Conservation (phyloP, 257 asterid genomes). For the Rhazya stricta region DNA sequence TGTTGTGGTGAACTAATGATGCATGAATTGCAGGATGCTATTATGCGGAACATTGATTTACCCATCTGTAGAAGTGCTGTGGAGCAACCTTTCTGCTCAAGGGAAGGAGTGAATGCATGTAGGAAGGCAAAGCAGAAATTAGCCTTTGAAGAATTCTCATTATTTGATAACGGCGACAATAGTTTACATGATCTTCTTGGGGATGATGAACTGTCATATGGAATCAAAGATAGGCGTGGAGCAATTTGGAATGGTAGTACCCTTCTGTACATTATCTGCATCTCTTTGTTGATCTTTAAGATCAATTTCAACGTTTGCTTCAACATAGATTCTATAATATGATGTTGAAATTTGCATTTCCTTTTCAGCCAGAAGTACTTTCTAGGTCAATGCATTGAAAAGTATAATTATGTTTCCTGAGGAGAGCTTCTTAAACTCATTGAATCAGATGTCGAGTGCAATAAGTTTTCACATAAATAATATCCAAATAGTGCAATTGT, state of each 20-base stretch:
- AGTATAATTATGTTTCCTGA: neutral
- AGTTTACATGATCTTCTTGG: constrained; percentile 24
- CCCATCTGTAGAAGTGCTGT: constrained; percentile 26
- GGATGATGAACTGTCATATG: constrained; percentile 33
- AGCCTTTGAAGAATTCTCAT: constrained; percentile 29
- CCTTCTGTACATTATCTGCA: constrained; percentile 11
- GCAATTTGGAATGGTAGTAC: constrained; percentile 42
- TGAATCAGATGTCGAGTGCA: neutral
- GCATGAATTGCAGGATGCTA: constrained; percentile 31
- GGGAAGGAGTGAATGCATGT: constrained; percentile 22
- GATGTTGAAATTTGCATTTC: neutral
- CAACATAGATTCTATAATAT: too few relatives aligned
- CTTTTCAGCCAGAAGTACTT: neutral
- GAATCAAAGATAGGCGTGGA: constrained; percentile 24
- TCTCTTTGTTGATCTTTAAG: constrained; percentile 13
- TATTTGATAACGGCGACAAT: constrained; percentile 23
- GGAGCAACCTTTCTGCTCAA: constrained; percentile 39
- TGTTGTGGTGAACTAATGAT: constrained; percentile 6
- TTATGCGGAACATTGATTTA: constrained; percentile 40
- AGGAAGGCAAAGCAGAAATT: constrained; percentile 23
- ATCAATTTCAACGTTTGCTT: constrained; percentile 2
- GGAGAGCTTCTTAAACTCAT: constrained; percentile 1
- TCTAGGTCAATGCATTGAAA: neutral
- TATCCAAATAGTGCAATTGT: neutral
- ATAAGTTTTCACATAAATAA: neutral